A percentile compares a stretch with the other conserved stretches of the same genome.
Evolutionary conservation across 192 early-diverging fungal species (phyloP).

Genomic region (Coemansia sp.): DNA sequence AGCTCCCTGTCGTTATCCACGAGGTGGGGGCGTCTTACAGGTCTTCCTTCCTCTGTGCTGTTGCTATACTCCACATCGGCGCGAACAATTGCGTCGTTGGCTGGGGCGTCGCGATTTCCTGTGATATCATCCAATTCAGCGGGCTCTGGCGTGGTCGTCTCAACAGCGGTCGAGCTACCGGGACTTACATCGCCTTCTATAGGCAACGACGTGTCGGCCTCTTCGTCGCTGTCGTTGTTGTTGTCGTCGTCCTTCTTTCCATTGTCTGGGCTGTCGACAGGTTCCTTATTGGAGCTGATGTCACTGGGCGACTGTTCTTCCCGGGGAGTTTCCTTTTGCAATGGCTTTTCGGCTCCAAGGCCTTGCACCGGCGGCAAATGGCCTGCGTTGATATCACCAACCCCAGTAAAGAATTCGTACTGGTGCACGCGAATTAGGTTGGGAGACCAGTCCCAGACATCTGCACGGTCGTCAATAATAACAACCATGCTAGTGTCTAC

Average conservation of each 20-base stretch:
- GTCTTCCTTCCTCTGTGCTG: conserved; percentile 10
- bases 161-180: not conserved
- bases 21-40: conserved; percentile 15
- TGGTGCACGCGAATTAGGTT: conserved; percentile 88
- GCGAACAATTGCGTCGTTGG: conserved; percentile 19
- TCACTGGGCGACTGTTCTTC: not conserved
- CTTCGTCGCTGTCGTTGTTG: too few species aligned
- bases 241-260: not conserved
- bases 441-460: conserved; percentile 91
- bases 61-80: conserved; percentile 14
- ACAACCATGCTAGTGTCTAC: conserved; percentile 96
- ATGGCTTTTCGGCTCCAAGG: not conserved
- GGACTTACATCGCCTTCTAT: not conserved
- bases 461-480: conserved; percentile 91
- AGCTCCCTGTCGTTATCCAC: conserved; percentile 65
- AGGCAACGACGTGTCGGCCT: too few species aligned
- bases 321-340: not conserved
- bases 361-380: conserved; percentile 51
- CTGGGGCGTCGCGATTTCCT: conserved; percentile 13
- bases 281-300: not conserved
- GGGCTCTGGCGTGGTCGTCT: not conserved
- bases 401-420: conserved; percentile 92
- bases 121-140: not conserved
- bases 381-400: conserved; percentile 94
- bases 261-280: not conserved